Evolutionary conservation across 2,329 filamentous ascomycete species (phyloP).

Genomic region (Hypoxylon sp.): DNA sequence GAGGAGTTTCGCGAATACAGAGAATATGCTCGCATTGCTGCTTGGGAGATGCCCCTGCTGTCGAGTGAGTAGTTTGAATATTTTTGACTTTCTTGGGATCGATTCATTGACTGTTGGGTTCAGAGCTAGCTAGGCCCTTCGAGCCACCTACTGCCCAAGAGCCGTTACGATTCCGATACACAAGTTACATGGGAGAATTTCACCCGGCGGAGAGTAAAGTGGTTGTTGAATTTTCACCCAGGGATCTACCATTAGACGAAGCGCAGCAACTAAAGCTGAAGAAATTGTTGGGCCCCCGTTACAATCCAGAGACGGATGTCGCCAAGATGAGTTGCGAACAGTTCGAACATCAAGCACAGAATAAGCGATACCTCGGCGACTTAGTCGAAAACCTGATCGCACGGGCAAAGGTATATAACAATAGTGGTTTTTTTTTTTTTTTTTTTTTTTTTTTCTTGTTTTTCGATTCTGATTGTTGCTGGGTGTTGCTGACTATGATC

Average conservation of each 20-base stretch:
- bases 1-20: constrained; percentile 89
- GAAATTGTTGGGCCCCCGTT: constrained; percentile 87
- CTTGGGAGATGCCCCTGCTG: constrained; percentile 96
- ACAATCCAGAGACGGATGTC: constrained; percentile 84
- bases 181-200: constrained; percentile 92
- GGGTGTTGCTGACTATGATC: constrained; percentile 25
- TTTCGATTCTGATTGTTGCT: neutral
- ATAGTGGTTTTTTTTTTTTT: too few relatives aligned
- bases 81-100: neutral
- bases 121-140: constrained; percentile 88
- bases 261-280: constrained; percentile 82
- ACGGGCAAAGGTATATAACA: constrained; percentile 72
- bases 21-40: constrained; percentile 86
- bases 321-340: constrained; percentile 93
- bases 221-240: constrained; percentile 86
- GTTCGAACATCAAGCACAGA: constrained; percentile 90
- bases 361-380: constrained; percentile 93
- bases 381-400: constrained; percentile 78
- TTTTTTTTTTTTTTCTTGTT: too few relatives aligned
- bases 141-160: constrained; percentile 73
- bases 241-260: constrained; percentile 76
- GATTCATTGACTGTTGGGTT: constrained; percentile 16
- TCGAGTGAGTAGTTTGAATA: constrained; percentile 73
- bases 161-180: constrained; percentile 94
- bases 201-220: constrained; percentile 96